These are phyloP conservation scores for Macrotyloma uniflorum DNA, from an alignment of 306 rosid genomes.

Conservation along the genomic window DNA sequence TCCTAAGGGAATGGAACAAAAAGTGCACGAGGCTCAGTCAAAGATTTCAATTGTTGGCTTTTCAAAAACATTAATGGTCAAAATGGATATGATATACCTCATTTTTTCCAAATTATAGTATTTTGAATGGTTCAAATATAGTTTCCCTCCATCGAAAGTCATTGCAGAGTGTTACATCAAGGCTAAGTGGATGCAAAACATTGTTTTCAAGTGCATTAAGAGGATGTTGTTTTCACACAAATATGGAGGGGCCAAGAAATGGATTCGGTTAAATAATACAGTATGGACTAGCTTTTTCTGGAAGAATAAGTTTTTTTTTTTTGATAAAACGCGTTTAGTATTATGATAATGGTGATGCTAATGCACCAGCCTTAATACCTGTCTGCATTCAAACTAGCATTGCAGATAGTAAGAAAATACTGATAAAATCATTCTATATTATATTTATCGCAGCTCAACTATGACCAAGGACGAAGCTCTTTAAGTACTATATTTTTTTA, in stretches of 20 bases:
- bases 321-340: neutral
- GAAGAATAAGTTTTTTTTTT: neutral
- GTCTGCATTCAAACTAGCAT: too few species aligned
- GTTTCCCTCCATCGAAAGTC: neutral
- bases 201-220: neutral
- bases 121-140: conserved; percentile 37
- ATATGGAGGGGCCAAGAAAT: neutral
- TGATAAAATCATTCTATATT: neutral
- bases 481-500: neutral
- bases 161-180: neutral
- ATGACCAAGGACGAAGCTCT: neutral
- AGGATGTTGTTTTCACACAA: neutral
- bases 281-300: neutral
- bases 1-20: neutral
- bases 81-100: conserved; percentile 9
- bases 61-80: conserved; percentile 23
- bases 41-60: conserved; percentile 29
- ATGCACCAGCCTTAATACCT: neutral
- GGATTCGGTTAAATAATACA: neutral
- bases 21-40: conserved; percentile 17
- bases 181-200: conserved; percentile 8
- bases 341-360: neutral
- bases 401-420: neutral
- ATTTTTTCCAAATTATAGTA: conserved; percentile 13
- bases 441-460: neutral